Base-by-base conservation (phyloP, 2,329 filamentous ascomycete genomes). In the Ophiosphaerella korrae region DNA sequence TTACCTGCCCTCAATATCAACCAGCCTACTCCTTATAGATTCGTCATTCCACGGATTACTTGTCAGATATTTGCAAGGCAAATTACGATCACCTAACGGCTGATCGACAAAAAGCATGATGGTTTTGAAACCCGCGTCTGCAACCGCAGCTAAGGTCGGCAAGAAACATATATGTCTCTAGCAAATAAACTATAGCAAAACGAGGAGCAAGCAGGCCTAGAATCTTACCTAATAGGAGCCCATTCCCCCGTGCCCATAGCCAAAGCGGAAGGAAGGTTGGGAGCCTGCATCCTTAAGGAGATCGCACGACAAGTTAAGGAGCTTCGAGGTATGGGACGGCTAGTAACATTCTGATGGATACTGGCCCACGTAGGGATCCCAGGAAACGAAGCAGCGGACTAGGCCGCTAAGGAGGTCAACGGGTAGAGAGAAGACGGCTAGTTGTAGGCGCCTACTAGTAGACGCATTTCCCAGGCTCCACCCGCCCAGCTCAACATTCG, bases 211-310 rank as follows among this genome's bases (percentile, higher is more conserved):
- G 34, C 37, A 24, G 45, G 42, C 18, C 21, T 33, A 55, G 23
- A 40, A 37, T 32, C 29, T 56, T 5, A 34, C 40, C 11, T 43
- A 12, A 26, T 43, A 62, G 47, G 52, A 60, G 40, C 52, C 45
- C 14, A 62, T 58, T 14, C 52, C 45, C 13, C 48, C n/a, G n/a
- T n/a, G n/a, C n/a, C 43, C 0, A 46, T 58, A 21, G 44, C 52
- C 5, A 58, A 58, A 23, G 44, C 49, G 14, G 51, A 60, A 47
- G 47, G 48, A 46, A 21, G 36, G 18, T 43, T 38, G 26, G 54
- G 52, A 45, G 54, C 54, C 37, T 60, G 58, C 41, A 55, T 60
- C 35, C 54, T 60, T 13, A 32, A 41, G 33, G 52, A 60, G 8
- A 58, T 62, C 31, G 47, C 50, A n/a, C 38, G 36, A 37, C 44